These are phyloP conservation scores for Talaromyces sp. DNA, from an alignment of 2,329 filamentous ascomycete species.

Conservation along the genomic window DNA sequence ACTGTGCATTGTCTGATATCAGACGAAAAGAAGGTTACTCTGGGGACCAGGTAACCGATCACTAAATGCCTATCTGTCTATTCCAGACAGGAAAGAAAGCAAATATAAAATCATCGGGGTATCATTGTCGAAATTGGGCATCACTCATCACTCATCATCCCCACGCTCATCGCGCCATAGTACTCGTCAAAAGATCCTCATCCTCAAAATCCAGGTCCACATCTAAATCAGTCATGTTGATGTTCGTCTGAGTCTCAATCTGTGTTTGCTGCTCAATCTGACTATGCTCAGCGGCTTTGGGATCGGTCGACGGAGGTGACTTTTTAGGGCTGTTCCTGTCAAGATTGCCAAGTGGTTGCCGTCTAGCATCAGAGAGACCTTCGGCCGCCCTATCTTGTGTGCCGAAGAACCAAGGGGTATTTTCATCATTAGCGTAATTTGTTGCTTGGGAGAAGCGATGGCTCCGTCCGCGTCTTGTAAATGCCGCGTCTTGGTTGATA, in stretches of 20 bases:
- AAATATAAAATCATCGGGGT: not conserved
- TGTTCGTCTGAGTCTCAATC: conserved; percentile 6
- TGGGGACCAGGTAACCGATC: not conserved
- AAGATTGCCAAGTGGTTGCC: conserved; percentile 26
- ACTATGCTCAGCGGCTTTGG: conserved; percentile 17
- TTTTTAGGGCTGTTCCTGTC: conserved; percentile 29
- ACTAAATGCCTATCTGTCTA: not conserved
- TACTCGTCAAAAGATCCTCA: conserved; percentile 35
- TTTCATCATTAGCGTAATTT: not conserved
- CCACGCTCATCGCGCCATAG: conserved; percentile 16
- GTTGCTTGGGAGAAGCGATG: not conserved
- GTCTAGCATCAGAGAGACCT: conserved; percentile 4
- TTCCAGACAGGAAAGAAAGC: not conserved
- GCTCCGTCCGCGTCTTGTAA: not conserved
- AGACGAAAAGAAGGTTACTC: not conserved
- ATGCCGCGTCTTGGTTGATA: not conserved
- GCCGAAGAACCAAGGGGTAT: not conserved
- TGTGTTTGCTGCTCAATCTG: not conserved
- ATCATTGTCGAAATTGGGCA: not conserved
- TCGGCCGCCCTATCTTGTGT: not conserved
- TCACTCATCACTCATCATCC: not conserved
- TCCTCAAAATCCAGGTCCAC: conserved; percentile 37
- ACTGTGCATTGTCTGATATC: not conserved
- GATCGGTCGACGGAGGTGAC: conserved; percentile 22
- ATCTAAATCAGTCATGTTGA: conserved; percentile 16